Evolutionary conservation across 495 filamentous ascomycete species (phyloP), one percentile per base, ranked within the genome.

Genomic region (Penicillium antarcticum): DNA sequence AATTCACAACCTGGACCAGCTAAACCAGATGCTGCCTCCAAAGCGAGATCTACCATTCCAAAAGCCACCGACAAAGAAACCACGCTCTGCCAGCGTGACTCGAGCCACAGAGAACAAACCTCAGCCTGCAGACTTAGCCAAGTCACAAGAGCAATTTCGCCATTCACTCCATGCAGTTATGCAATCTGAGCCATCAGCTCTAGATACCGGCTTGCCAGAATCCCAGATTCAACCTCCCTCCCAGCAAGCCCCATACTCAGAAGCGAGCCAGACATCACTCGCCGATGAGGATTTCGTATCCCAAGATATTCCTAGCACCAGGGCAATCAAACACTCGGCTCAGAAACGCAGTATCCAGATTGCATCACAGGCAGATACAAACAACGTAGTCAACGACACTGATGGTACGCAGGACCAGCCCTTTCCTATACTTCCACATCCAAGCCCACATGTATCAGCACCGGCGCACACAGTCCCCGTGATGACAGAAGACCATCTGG

Each of bases 21-120:
- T 76, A 0, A 63, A 71, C 36, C 61, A 72, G 29, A 62, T 70
- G 51, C 57, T 77, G 7, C 77, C 77, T 16, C 77, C 77, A n/a
- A 74, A 65, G 45, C 53, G 76, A 36, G 63, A 67, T 10, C 62
- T 80, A 1, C 77, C 77, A 4, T 78, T 77, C 45, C 35, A 60
- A 14, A 69, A 63, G 33, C 55, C 21, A 60, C 45, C 21, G 14
- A 44, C 19, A 67, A 72, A 41, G 56, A 53, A 40, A 9, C 52
- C 1, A 50, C 18, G 13, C 5, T n/a, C 37, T 26, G 29, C 12
- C 29, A 49, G 18, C 13, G 6, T 17, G 18, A 18, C 47, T 4
- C 38, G 1, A 33, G 5, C 23, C 23, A 23, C 24, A 2, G 36
- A 21, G 3, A 23, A n/a, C 4, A 5, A 19, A 3, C 4, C 16